These are phyloP conservation scores for Vicia sativa DNA, from an alignment of 306 rosid species.

Conservation along the genomic window DNA sequence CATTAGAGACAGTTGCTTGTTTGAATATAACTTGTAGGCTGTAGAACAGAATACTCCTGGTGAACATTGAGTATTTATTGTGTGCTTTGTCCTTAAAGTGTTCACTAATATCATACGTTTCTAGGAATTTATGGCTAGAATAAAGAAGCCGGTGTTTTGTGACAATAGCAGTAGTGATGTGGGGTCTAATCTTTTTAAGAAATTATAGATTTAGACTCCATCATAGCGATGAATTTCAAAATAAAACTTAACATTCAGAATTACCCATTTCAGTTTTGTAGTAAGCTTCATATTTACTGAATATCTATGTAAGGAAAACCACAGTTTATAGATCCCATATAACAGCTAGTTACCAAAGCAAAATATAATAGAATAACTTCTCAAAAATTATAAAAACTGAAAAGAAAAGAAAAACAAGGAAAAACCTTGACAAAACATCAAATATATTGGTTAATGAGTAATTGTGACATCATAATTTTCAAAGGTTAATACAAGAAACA, in stretches of 20 bases:
- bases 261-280: background rate
- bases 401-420: no score
- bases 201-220: background rate
- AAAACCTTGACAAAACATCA: no score
- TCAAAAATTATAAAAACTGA: no score
- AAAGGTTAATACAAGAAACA: no score
- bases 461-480: no score
- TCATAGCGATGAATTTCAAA: background rate
- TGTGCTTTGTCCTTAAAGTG: background rate
- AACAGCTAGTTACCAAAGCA: no score
- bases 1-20: conserved; percentile 9
- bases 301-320: no score
- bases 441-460: no score
- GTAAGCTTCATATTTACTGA: background rate
- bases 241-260: background rate
- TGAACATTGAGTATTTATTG: background rate
- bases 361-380: no score
- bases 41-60: conserved; percentile 1
- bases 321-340: no score
- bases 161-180: background rate
- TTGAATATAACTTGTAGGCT: background rate
- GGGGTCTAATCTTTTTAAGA: background rate
- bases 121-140: conserved; percentile 12
- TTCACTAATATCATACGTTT: background rate
- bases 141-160: background rate